phyloP scores from a whole-genome alignment of 306 rosid species.

The Cicer judaicum region DNA sequence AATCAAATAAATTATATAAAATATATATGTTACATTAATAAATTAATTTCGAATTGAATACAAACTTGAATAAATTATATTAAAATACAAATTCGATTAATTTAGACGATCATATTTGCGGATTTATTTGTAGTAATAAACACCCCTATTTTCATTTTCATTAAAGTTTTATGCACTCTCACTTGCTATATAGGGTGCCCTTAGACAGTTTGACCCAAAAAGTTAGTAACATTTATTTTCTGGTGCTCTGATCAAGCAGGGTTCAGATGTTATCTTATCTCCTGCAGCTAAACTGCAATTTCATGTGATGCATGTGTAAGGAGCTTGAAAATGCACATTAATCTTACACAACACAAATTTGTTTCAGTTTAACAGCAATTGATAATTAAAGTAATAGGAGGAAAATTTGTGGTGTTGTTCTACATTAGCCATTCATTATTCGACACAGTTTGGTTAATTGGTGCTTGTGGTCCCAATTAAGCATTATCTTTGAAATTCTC shows the following conservation, averaged over 20 bases:
- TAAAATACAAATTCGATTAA: no score
- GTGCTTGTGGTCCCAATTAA: constrained; percentile 44
- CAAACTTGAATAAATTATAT: no score
- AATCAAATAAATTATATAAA: no score
- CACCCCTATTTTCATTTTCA: no score
- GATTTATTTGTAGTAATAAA: no score
- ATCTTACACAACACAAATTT: neutral
- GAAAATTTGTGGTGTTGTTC: constrained; percentile 5
- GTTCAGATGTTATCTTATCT: neutral
- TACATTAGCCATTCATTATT: constrained; percentile 6
- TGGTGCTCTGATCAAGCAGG: neutral
- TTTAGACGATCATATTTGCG: no score
- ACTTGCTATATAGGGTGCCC: constrained; percentile 14
- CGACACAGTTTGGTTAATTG: constrained; percentile 13
- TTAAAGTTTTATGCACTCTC: neutral
- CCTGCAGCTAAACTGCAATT: neutral
- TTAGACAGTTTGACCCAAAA: constrained; percentile 29
- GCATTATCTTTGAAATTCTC: constrained; percentile 39
- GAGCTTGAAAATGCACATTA: constrained; percentile 1
- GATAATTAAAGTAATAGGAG: neutral
- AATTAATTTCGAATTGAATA: no score
- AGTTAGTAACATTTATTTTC: constrained; percentile 18
- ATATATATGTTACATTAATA: no score
- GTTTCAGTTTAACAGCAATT: neutral
- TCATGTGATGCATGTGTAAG: neutral